phyloP scores from a whole-genome alignment of 2,329 filamentous ascomycete species.

The Aspergillus neotritici region DNA sequence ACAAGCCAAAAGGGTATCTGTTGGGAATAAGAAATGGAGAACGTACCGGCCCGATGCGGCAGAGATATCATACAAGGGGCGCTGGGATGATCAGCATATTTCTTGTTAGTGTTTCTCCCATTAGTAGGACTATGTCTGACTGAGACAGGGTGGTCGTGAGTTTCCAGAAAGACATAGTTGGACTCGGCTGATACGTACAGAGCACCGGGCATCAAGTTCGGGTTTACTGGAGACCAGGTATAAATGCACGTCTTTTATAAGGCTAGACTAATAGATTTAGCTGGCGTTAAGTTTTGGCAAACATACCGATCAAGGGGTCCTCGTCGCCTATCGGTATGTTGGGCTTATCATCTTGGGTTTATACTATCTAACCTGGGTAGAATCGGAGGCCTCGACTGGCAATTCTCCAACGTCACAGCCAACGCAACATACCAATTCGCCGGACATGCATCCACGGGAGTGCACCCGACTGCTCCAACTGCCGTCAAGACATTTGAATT shows the following conservation, averaged over 20 bases:
- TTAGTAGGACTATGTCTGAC: background rate
- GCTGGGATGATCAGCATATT: constrained; percentile 56
- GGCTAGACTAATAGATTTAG: constrained; percentile 7
- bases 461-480: constrained; percentile 38
- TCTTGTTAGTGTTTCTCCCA: constrained; percentile 38
- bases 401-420: constrained; percentile 55
- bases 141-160: constrained; percentile 49
- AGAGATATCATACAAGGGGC: constrained; percentile 57
- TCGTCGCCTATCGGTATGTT: constrained; percentile 47
- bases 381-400: constrained; percentile 54
- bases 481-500: constrained; percentile 50
- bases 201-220: constrained; percentile 51
- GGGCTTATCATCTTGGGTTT: background rate
- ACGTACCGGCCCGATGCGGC: constrained; percentile 48
- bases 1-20: constrained; percentile 25
- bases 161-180: constrained; percentile 10
- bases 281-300: constrained; percentile 52
- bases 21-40: constrained; percentile 34
- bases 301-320: constrained; percentile 44
- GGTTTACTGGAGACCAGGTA: constrained; percentile 48
- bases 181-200: constrained; percentile 10
- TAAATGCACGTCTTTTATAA: background rate
- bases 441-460: constrained; percentile 30
- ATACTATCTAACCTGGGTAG: constrained; percentile 24
- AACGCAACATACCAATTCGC: constrained; percentile 53